Percentiles rank a stretch among this genome's conserved stretches.
Evolutionary conservation across 2,329 filamentous ascomycete genomes (phyloP).

Genomic region (Cercospora brassicicola): DNA sequence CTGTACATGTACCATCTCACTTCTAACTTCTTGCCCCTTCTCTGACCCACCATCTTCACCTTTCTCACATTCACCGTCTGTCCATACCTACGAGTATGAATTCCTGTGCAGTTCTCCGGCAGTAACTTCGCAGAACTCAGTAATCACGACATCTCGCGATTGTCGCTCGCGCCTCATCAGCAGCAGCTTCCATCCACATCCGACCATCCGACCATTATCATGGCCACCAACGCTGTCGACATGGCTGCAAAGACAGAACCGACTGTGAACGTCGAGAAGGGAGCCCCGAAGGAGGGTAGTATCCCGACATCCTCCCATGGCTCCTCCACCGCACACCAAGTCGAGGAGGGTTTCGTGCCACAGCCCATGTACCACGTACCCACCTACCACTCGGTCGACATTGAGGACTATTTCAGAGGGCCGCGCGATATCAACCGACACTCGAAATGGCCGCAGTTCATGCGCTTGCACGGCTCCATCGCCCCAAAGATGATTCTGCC

Average conservation of each 20-base stretch:
- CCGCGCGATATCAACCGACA: slow-evolving; percentile 71
- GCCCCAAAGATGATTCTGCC: slow-evolving; percentile 73
- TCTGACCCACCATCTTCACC: neutral
- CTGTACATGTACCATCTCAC: neutral
- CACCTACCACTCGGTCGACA: slow-evolving; percentile 29
- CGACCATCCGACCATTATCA: neutral
- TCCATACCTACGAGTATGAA: neutral
- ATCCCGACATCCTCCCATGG: slow-evolving; percentile 6
- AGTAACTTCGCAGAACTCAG: neutral
- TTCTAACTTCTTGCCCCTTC: neutral
- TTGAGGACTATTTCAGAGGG: slow-evolving; percentile 35
- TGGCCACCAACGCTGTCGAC: slow-evolving; percentile 9
- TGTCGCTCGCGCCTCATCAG: neutral
- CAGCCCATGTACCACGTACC: slow-evolving; percentile 18
- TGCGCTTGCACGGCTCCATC: slow-evolving; percentile 75
- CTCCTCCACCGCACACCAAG: neutral
- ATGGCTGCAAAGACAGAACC: slow-evolving; percentile 5
- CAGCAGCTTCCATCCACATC: neutral
- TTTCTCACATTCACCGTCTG: neutral
- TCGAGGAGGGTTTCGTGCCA: slow-evolving; percentile 13
- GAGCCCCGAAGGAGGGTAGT: neutral
- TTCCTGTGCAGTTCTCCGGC: neutral
- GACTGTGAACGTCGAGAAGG: slow-evolving; percentile 2
- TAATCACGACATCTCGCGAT: neutral
- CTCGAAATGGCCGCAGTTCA: slow-evolving; percentile 73